Evolutionary conservation across 352 stramenopile species (phyloP).

Genomic region (Thalassiosira pacifica): DNA sequence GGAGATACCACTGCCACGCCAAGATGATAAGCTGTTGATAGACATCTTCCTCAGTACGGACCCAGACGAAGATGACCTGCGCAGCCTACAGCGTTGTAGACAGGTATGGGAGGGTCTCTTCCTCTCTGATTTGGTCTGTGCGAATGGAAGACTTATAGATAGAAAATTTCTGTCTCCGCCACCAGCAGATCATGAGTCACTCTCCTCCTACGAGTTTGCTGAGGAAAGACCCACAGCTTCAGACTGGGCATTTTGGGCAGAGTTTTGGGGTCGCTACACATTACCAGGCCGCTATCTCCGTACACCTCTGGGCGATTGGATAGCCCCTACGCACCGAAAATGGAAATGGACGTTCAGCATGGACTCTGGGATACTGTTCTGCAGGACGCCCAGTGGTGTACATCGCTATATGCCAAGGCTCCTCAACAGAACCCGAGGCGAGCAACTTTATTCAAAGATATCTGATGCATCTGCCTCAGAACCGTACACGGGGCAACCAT

Average conservation of each 20-base stretch:
- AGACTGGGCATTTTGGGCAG: neutral
- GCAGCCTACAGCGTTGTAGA: neutral
- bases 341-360: no score
- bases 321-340: neutral
- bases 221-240: neutral
- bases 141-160: neutral
- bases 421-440: neutral
- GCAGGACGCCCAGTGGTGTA: no score
- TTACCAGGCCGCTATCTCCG: neutral
- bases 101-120: neutral
- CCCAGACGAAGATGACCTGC: neutral
- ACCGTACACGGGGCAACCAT: neutral
- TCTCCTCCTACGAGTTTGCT: neutral
- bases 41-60: neutral
- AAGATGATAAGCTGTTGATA: slow-evolving; percentile 17
- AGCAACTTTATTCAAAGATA: neutral
- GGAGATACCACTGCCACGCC: neutral
- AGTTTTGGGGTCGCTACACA: neutral
- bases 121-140: neutral
- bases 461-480: no score
- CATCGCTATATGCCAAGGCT: no score
- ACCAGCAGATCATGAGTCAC: neutral
- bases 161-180: neutral
- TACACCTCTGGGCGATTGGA: neutral
- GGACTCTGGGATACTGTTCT: no score